These are phyloP conservation scores for Zelonia costaricensis DNA, from an alignment of 208 protist genomes.

Conservation along the genomic window DNA sequence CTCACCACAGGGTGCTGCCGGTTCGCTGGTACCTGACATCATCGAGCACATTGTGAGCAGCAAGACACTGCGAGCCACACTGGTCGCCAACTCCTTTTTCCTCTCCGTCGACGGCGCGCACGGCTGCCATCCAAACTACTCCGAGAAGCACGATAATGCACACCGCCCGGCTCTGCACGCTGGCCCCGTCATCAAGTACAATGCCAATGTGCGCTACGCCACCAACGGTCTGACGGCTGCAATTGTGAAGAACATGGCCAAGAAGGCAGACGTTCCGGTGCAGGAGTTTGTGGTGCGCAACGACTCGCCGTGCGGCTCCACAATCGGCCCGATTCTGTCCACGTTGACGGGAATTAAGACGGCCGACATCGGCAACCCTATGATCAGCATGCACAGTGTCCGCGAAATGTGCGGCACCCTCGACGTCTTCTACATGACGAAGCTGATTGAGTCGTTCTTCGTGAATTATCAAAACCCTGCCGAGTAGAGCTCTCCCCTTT, in stretches of 20 bases:
- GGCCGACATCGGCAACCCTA: conserved; percentile 96
- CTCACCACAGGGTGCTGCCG: conserved; percentile 78
- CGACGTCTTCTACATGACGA: conserved; percentile 86
- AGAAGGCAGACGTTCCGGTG: conserved; percentile 59
- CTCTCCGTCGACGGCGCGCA: conserved; percentile 97
- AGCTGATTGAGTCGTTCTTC: conserved; percentile 91
- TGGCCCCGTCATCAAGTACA: conserved; percentile 97
- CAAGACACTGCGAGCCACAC: conserved; percentile 42
- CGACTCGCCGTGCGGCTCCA: conserved; percentile 96
- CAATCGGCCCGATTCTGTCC: conserved; percentile 97
- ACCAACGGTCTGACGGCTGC: conserved; percentile 90
- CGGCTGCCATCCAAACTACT: conserved; percentile 97
- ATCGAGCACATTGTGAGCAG: conserved; percentile 65
- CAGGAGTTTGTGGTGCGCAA: conserved; percentile 97
- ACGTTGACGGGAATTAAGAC: conserved; percentile 93
- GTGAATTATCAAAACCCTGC: conserved; percentile 42
- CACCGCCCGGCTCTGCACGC: conserved; percentile 91
- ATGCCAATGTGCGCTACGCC: conserved; percentile 96
- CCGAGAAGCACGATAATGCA: conserved; percentile 92
- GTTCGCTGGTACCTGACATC: conserved; percentile 72
- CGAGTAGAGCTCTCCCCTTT: not conserved
- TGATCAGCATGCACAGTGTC: conserved; percentile 97
- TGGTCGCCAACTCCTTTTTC: conserved; percentile 91
- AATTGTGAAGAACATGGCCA: conserved; percentile 84
- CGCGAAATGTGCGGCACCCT: conserved; percentile 95